Evolutionary conservation across 108 stramenopile genomes (phyloP), one percentile per base, ranked within the genome.

Genomic region (Discostella stelligeroides): DNA sequence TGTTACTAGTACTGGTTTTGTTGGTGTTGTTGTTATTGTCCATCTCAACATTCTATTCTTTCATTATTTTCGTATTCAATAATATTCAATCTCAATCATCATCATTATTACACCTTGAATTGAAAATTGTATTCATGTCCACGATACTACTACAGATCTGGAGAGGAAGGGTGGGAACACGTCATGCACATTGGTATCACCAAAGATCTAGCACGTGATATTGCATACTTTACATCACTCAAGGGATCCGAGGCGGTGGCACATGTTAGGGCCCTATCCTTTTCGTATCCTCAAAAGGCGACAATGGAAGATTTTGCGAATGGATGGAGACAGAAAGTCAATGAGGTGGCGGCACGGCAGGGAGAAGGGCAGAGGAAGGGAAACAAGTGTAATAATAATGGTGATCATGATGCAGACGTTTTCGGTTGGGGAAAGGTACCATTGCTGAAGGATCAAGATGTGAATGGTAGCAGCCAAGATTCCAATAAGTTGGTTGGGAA

Each of bases 241-340:
- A 75, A 71, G 59, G 75, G 80, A 39, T 11, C 60, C 13, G 71
- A 68, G 10, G 34, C 40, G n/a, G 73, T 88, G 25, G 86, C 87
- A 15, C 70, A 87, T 64, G 81, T 93, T 7, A 82, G 92, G 10
- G 89, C 88, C 20, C 59, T 92, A 7, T 79, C 84, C 18, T 95
- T 92, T 84, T 48, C 82, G 7, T 84, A 82, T 64, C 90, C 89
- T 17, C 87, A 86, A 74, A 72, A 76, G 18, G 80, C 63, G 43
- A 89, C 88, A 38, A 95, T 95, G 95, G 78, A 88, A 70, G 82
- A 87, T 18, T 80, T 92, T 50, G 87, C 86, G 12, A 53, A 75
- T 23, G 72, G 80, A 28, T 95, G 95, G 95, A 81, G 66, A 47
- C 45, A 39, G 42, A 61, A 75, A 65, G 92, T 84, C 4, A 25